Percentiles rank a stretch among this genome's conserved stretches.
Conservation (phyloP, 768 basidiomycete species). For the Collybia nuda region DNA sequence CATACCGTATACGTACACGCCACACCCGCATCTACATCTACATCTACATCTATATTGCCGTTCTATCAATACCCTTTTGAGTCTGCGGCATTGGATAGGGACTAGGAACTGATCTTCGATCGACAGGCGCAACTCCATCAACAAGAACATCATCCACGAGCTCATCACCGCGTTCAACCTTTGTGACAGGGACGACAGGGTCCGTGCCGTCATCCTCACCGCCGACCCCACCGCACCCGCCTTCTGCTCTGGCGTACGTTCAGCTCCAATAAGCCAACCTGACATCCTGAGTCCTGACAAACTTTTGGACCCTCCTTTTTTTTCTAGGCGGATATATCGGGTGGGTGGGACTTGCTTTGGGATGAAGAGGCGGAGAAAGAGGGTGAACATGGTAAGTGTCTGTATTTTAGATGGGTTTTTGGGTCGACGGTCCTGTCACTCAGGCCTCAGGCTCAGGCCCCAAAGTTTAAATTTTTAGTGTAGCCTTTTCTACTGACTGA, state of each 20-base stretch:
- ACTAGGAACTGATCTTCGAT: no score
- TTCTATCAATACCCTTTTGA: no score
- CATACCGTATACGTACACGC: no score
- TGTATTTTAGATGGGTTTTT: no score
- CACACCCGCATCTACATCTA: no score
- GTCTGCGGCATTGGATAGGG: no score
- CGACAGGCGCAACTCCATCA: constrained; percentile 46
- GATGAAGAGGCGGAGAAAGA: constrained; percentile 39
- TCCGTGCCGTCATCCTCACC: constrained; percentile 50
- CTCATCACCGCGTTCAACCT: constrained; percentile 42
- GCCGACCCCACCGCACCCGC: constrained; percentile 51
- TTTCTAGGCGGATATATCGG: constrained; percentile 46
- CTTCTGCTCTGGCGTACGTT: constrained; percentile 53
- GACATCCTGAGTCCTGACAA: no score
- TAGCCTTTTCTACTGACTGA: no score
- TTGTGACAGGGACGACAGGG: constrained; percentile 51
- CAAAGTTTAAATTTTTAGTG: no score
- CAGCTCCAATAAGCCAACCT: not conserved
- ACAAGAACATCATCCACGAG: constrained; percentile 29
- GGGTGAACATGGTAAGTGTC: constrained; percentile 44
- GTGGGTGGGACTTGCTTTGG: constrained; percentile 46
- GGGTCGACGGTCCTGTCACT: no score
- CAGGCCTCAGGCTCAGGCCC: no score
- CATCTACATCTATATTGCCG: no score
- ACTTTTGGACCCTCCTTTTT: not conserved